These are phyloP conservation scores for Cyberlindnera maritima DNA, from an alignment of 805 yeast genomes.

Conservation along the genomic window DNA sequence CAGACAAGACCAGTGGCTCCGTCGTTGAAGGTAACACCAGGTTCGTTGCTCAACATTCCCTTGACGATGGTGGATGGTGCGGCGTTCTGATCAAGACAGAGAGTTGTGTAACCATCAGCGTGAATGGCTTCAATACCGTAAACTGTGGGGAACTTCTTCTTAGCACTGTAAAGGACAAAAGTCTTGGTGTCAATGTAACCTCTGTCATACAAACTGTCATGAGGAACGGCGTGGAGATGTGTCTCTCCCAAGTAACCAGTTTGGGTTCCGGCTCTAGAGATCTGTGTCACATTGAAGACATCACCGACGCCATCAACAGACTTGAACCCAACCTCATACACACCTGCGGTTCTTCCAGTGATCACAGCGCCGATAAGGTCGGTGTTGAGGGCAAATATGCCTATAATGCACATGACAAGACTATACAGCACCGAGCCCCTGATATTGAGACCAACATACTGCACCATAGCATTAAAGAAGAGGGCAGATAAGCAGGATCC, in stretches of 20 bases:
- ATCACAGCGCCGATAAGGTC: not conserved
- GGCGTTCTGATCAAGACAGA: not conserved
- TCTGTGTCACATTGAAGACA: not conserved
- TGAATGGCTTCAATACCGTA: conserved; percentile 4
- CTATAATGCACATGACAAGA: not conserved
- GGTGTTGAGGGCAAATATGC: not conserved
- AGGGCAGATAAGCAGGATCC: not conserved
- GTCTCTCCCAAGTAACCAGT: not conserved
- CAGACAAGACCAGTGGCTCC: not conserved
- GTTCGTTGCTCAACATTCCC: not conserved
- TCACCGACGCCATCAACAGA: conserved; percentile 1
- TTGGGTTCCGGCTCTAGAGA: not conserved
- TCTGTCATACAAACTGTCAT: not conserved
- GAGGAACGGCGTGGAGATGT: not conserved
- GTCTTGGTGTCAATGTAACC: not conserved
- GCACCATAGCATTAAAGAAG: not conserved
- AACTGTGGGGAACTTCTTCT: not conserved
- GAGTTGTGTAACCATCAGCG: conserved; percentile 1
- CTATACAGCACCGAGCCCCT: no score
- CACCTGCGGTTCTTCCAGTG: not conserved
- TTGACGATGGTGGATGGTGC: not conserved
- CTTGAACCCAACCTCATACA: not conserved
- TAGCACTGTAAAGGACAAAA: not conserved
- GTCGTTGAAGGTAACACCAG: not conserved
- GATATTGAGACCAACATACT: no score